Percentiles rank a stretch among this genome's conserved stretches.
These are phyloP conservation scores for Oleoguttula mirabilis DNA, from an alignment of 495 filamentous ascomycete genomes.

Conservation along the genomic window DNA sequence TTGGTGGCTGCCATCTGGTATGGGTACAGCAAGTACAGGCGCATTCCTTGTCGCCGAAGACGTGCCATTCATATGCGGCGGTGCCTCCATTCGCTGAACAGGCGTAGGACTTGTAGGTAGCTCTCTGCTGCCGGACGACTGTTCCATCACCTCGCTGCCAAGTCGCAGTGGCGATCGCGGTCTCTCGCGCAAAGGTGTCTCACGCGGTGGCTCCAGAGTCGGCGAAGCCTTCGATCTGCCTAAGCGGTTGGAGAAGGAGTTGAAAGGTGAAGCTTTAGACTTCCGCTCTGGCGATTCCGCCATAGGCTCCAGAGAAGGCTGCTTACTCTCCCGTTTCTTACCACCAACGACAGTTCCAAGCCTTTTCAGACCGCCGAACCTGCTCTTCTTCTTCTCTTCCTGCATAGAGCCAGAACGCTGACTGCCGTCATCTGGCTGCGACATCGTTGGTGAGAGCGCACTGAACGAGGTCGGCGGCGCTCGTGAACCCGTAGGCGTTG, in stretches of 20 bases:
- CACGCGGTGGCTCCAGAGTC: constrained; percentile 13
- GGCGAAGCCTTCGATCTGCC: constrained; percentile 12
- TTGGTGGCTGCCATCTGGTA: constrained; percentile 18
- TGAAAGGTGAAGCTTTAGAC: constrained; percentile 17
- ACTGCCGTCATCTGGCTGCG: constrained; percentile 23
- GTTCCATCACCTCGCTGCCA: constrained; percentile 17
- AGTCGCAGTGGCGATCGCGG: constrained; percentile 12
- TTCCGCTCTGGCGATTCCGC: constrained; percentile 28
- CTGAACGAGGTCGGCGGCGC: constrained; percentile 9
- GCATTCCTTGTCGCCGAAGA: background rate
- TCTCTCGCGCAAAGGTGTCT: constrained; percentile 8
- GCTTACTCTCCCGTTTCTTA: constrained; percentile 25
- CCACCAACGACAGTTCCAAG: constrained; percentile 30
- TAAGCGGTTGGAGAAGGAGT: constrained; percentile 11
- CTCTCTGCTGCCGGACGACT: background rate
- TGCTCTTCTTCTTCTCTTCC: constrained; percentile 25
- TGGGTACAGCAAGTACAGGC: background rate
- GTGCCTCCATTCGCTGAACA: background rate
- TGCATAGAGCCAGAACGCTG: constrained; percentile 29
- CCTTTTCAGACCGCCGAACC: constrained; percentile 27
- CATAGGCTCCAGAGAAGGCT: constrained; percentile 24
- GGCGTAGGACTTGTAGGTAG: background rate
- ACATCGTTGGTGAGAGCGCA: constrained; percentile 12
- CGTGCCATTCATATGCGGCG: constrained; percentile 4
- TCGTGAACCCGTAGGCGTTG: background rate